Base-by-base conservation (phyloP, 768 basidiomycete species). In the Russula emetica region DNA sequence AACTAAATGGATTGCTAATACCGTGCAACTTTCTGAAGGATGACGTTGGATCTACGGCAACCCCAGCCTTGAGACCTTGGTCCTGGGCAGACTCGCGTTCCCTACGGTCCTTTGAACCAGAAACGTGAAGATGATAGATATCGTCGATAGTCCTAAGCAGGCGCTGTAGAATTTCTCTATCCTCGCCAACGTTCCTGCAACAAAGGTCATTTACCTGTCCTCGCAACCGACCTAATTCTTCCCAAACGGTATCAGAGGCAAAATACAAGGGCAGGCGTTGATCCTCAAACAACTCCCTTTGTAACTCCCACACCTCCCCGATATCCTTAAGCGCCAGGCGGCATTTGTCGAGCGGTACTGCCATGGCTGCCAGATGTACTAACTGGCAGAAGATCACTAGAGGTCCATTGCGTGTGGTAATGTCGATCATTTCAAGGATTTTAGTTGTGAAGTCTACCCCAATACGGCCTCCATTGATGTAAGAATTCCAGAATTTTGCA, bases 331-430 rank as follows among this genome's bases (percentile, higher is more conserved):
- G 2, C 28, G 32, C 28, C 38, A 64, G 22, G 28, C 45, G 53
- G 3, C 52, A 64, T 18, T 45, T 45, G 3, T 42, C n/a, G n/a
- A 49, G 38, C 16, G 52, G 63, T 5, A 55, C 18, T 18, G 58
- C 45, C n/a, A 38, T 34, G 7, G 30, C 14, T 0, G n/a, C 58
- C 53, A 64, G n/a, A 28, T 49, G 45, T 30, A 44, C 58, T 6
- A 64, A 53, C 11, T 32, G 30, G 58, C 45, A 54, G 22, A 64
- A 60, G 34, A 60, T 64, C 58, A 64, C 36, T 9, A 64, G 45
- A 7, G 58, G 51, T 8, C 63, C 63, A 26, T 64, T 53, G 28
- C 45, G 52, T 28, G 20, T 7, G 3, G 58, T 42, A 1, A 24
- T 14, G 36, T 38, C 11, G 20, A 49, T 20, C 36, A 32, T 38